Evolutionary conservation across 805 yeast species (phyloP).

Genomic region (Starmerella sp.): DNA sequence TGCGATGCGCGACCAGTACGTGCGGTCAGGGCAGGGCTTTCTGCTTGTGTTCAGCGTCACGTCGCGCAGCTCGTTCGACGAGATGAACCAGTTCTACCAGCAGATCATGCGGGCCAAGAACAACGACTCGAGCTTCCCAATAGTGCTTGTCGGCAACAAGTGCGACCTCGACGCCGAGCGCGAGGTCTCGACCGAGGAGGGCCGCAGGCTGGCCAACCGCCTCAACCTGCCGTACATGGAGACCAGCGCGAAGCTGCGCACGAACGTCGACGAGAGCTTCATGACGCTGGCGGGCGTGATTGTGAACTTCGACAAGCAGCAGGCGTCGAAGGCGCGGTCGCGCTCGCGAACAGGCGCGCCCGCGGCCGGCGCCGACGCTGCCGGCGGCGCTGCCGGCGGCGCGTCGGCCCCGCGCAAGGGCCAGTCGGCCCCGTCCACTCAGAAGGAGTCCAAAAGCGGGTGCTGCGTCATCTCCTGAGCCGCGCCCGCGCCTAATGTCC

Average conservation of each 20-base stretch:
- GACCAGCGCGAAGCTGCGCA: constrained; percentile 83
- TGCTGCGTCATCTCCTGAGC: constrained; percentile 15
- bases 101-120: constrained; percentile 61
- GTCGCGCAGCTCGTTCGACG: constrained; percentile 74
- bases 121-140: constrained; percentile 41
- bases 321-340: constrained; percentile 11
- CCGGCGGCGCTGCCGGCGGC: background rate
- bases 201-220: constrained; percentile 58
- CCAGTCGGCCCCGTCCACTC: constrained; percentile 5
- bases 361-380: background rate
- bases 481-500: no score
- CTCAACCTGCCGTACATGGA: constrained; percentile 64
- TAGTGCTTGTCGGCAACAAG: constrained; percentile 87
- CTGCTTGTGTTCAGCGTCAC: constrained; percentile 77
- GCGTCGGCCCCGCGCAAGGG: background rate
- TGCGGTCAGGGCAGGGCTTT: constrained; percentile 94
- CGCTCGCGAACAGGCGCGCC: constrained; percentile 7
- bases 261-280: constrained; percentile 81
- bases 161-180: constrained; percentile 67
- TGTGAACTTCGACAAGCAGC: constrained; percentile 22
- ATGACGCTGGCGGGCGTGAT: constrained; percentile 35
- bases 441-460: constrained; percentile 6
- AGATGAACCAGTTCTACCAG: constrained; percentile 65
- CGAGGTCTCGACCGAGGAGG: constrained; percentile 75
- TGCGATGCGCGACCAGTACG: constrained; percentile 87